These are phyloP conservation scores for Starmerella kuoi DNA, from an alignment of 805 yeast species.

Conservation along the genomic window DNA sequence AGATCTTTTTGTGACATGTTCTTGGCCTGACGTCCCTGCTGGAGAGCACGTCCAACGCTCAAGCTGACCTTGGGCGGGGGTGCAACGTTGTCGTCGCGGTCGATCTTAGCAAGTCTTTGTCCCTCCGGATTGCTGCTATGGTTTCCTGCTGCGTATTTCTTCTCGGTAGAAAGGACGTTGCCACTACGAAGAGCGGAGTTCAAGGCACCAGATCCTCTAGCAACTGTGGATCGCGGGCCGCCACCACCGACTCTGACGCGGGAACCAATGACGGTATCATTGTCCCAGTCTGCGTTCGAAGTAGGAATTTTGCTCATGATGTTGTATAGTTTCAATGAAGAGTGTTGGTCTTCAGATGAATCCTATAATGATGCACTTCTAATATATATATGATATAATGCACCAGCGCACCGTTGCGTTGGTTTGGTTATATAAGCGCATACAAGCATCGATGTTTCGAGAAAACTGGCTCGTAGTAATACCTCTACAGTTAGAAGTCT, in stretches of 20 bases:
- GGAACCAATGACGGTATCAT: conserved; percentile 76
- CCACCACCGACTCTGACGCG: conserved; percentile 72
- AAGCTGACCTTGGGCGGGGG: conserved; percentile 80
- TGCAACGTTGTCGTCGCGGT: conserved; percentile 85
- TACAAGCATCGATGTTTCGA: conserved; percentile 15
- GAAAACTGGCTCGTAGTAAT: neutral
- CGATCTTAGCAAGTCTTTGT: conserved; percentile 85
- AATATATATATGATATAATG: conserved; percentile 1
- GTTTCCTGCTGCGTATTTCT: conserved; percentile 65
- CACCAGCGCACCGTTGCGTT: conserved; percentile 2
- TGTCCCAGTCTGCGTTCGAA: conserved; percentile 65
- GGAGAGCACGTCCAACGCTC: conserved; percentile 76
- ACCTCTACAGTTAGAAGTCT: neutral
- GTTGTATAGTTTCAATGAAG: neutral
- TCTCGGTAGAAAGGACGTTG: conserved; percentile 77
- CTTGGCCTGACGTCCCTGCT: conserved; percentile 76
- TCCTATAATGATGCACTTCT: too few relatives aligned
- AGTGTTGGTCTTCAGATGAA: too few relatives aligned
- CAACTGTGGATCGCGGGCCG: conserved; percentile 78
- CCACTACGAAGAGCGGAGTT: conserved; percentile 94
- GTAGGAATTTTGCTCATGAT: conserved; percentile 22
- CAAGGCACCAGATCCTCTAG: conserved; percentile 61
- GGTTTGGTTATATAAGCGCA: too few relatives aligned
- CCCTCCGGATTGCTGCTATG: conserved; percentile 70
- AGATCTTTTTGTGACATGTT: conserved; percentile 87